Conservation (phyloP, 768 basidiomycete species). For the Rhodotorula diobovata region DNA sequence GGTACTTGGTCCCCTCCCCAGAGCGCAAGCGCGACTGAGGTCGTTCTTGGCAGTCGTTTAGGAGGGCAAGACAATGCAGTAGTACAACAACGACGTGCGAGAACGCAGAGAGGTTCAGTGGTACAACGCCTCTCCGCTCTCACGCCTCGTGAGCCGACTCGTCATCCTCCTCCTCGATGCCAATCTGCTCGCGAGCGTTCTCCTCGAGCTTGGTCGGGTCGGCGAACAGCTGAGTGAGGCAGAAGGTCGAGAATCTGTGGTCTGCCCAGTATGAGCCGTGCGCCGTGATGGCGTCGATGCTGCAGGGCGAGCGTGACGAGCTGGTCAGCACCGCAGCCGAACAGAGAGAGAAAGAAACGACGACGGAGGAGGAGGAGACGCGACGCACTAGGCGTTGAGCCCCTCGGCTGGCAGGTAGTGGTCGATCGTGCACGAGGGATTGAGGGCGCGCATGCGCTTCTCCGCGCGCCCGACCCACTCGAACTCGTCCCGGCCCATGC, state of each 20-base stretch:
- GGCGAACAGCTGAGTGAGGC: conserved; percentile 30
- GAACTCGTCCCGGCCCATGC: conserved; percentile 26
- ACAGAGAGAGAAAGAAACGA: background rate
- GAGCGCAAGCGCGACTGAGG: conserved; percentile 13
- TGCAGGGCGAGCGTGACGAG: background rate
- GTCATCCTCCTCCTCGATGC: conserved; percentile 26
- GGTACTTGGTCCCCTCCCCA: background rate
- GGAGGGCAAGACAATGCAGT: background rate
- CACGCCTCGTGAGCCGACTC: background rate
- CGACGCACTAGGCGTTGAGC: conserved; percentile 21
- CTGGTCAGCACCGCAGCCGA: background rate
- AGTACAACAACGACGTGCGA: background rate
- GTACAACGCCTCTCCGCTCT: background rate
- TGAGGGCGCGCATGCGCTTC: conserved; percentile 37
- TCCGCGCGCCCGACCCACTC: conserved; percentile 38
- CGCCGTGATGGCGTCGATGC: background rate
- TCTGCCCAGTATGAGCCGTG: conserved; percentile 21
- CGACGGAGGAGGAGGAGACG: background rate
- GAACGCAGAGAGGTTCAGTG: background rate
- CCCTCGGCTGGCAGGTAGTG: conserved; percentile 36
- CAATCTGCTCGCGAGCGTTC: conserved; percentile 29
- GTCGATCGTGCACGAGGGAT: conserved; percentile 35
- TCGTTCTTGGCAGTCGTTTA: background rate
- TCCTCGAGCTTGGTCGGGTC: conserved; percentile 17
- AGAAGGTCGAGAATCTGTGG: conserved; percentile 25